Evolutionary conservation across 1,284 basidiomycete genomes (phyloP).

Genomic region (Trametes hirsuta): DNA sequence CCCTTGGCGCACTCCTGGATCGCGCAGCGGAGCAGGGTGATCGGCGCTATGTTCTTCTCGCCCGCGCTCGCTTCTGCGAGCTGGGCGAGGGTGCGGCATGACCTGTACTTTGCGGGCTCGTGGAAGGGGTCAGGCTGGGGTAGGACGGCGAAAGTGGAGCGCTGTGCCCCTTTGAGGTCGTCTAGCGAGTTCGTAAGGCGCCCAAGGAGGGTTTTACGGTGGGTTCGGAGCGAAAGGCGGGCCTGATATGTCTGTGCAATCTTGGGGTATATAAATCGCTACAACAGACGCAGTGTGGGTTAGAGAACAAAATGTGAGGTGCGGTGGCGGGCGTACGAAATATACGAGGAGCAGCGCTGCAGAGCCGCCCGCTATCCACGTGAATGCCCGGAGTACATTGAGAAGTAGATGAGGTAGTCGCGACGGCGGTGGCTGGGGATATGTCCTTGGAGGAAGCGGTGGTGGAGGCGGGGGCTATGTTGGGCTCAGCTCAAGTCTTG

Average conservation of each 20-base stretch:
- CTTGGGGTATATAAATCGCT: conserved; percentile 72
- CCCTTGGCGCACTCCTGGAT: conserved; percentile 51
- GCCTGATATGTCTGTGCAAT: conserved; percentile 61
- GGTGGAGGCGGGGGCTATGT: conserved; percentile 48
- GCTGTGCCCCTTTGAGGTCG: conserved; percentile 54
- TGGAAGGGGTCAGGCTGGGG: conserved; percentile 53
- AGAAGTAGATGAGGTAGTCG: conserved; percentile 65
- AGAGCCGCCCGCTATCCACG: conserved; percentile 70
- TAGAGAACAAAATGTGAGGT: background rate
- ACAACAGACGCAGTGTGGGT: background rate
- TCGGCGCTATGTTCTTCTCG: conserved; percentile 45
- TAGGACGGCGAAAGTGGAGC: conserved; percentile 54
- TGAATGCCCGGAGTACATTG: conserved; percentile 49
- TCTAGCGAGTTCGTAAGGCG: conserved; percentile 57
- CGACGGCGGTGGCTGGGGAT: conserved; percentile 72
- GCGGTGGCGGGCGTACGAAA: conserved; percentile 32
- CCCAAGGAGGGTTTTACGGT: conserved; percentile 58
- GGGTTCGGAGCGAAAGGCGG: conserved; percentile 58
- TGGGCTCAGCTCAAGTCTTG: background rate
- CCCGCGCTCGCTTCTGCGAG: conserved; percentile 41
- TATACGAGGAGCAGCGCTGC: conserved; percentile 61
- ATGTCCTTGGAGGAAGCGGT: conserved; percentile 66
- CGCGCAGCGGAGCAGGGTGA: conserved; percentile 64
- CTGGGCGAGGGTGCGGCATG: conserved; percentile 52
- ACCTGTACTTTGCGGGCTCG: conserved; percentile 50